Conservation (phyloP, 352 stramenopile species). For the Elongisporangium undulatum region DNA sequence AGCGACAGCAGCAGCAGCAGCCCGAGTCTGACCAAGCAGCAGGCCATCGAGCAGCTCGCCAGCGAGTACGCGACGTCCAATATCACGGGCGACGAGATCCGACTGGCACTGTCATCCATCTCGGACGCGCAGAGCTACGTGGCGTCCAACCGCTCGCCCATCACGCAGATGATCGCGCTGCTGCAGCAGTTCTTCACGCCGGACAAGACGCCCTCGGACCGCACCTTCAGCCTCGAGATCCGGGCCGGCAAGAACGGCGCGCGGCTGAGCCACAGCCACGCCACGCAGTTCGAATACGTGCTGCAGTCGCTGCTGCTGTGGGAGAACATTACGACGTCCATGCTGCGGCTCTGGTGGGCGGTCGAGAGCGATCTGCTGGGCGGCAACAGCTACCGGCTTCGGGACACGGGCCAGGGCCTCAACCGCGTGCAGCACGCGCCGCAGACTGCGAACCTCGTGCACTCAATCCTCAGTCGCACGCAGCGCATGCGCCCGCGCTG, state of each 20-base stretch:
- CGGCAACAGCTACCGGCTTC: constrained; percentile 47
- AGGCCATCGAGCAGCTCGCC: constrained; percentile 30
- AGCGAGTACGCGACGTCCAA: constrained; percentile 40
- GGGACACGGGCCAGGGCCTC: constrained; percentile 62
- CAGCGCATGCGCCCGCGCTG: constrained; percentile 47
- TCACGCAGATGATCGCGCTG: constrained; percentile 60
- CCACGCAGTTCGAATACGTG: constrained; percentile 60
- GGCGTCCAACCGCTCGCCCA: constrained; percentile 48
- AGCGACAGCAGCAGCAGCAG: background rate
- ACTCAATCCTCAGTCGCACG: constrained; percentile 43
- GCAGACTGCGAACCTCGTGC: constrained; percentile 48
- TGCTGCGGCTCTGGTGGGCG: constrained; percentile 62
- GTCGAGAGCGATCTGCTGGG: constrained; percentile 56
- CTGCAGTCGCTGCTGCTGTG: constrained; percentile 59
- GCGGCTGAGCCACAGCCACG: constrained; percentile 52
- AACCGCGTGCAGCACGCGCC: constrained; percentile 65
- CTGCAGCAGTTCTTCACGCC: constrained; percentile 54
- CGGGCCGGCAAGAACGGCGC: constrained; percentile 53
- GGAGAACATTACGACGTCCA: constrained; percentile 56
- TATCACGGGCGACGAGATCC: constrained; percentile 50
- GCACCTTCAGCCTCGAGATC: constrained; percentile 47
- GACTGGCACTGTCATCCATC: constrained; percentile 41
- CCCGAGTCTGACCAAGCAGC: constrained; percentile 14
- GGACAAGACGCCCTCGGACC: constrained; percentile 24
- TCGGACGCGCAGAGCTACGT: constrained; percentile 61